Conservation (phyloP, 441 rosid genomes). For the Pelargonium citronellum region DNA sequence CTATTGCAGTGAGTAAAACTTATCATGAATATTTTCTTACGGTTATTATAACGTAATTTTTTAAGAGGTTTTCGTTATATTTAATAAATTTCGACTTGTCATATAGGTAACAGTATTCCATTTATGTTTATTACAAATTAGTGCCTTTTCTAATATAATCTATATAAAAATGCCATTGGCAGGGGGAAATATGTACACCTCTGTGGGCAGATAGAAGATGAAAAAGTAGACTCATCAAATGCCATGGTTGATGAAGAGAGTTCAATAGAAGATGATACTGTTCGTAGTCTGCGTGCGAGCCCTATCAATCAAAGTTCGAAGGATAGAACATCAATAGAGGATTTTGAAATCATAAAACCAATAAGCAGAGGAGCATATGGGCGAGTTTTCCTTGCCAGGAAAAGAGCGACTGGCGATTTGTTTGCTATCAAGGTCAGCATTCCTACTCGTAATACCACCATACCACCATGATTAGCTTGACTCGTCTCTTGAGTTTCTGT, state of each 20-base stretch:
- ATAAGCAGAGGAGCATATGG: constrained; percentile 97
- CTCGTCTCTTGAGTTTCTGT: constrained; percentile 2
- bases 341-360: constrained; percentile 97
- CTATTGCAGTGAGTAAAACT: constrained; percentile 62
- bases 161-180: constrained; percentile 1
- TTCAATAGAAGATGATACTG: constrained; percentile 69
- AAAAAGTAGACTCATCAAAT: constrained; percentile 56
- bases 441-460: constrained; percentile 1
- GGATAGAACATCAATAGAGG: constrained; percentile 94
- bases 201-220: constrained; percentile 82
- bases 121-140: not conserved
- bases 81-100: constrained; percentile 1
- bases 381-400: constrained; percentile 83
- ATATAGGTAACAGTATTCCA: not conserved
- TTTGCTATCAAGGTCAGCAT: constrained; percentile 86
- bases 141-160: constrained; percentile 20
- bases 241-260: constrained; percentile 73
- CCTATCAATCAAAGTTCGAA: constrained; percentile 72
- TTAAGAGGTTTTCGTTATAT: constrained; percentile 12
- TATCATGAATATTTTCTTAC: constrained; percentile 10
- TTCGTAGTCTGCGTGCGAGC: constrained; percentile 78
- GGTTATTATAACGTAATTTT: not conserved
- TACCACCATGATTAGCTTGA: constrained; percentile 14
- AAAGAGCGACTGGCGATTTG: constrained; percentile 89
- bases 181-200: constrained; percentile 89